Conservation (phyloP, 2,329 filamentous ascomycete species). For the Dactylellina haptotyla region DNA sequence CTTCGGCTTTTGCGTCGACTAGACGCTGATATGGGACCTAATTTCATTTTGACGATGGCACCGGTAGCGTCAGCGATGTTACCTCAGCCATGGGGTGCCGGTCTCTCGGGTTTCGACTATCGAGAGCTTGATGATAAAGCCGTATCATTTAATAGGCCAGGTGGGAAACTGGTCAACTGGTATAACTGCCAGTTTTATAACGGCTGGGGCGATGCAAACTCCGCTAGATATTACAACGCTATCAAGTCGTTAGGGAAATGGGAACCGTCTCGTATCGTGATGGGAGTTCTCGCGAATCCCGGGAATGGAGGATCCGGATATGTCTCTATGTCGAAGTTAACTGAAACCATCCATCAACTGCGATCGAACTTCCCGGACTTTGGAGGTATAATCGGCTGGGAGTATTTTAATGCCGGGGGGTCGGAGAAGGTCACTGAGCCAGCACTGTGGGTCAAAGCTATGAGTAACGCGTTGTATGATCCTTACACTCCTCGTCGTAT, state of each 20-base stretch:
- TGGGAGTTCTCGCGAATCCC: slow-evolving; percentile 41
- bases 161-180: slow-evolving; percentile 63
- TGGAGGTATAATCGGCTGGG: slow-evolving; percentile 46
- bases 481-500: not conserved
- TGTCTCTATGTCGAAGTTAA: slow-evolving; percentile 11
- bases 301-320: slow-evolving; percentile 53
- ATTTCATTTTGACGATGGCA: slow-evolving; percentile 66
- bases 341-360: slow-evolving; percentile 18
- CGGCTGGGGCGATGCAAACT: slow-evolving; percentile 66
- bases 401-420: slow-evolving; percentile 45
- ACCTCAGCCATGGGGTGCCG: slow-evolving; percentile 51
- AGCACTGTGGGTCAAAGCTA: slow-evolving; percentile 37
- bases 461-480: slow-evolving; percentile 28
- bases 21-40: slow-evolving; percentile 63
- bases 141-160: slow-evolving; percentile 32
- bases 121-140: slow-evolving; percentile 62
- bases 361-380: slow-evolving; percentile 40
- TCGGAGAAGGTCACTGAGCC: slow-evolving; percentile 19
- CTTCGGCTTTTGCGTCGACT: slow-evolving; percentile 50
- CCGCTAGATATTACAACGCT: slow-evolving; percentile 63
- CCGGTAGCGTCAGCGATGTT: slow-evolving; percentile 66
- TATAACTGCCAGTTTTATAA: slow-evolving; percentile 68
- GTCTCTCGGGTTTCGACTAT: slow-evolving; percentile 66
- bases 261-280: slow-evolving; percentile 55
- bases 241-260: slow-evolving; percentile 63